phyloP scores from a whole-genome alignment of 2,329 filamentous ascomycete genomes.

The Colletotrichum sublineola region DNA sequence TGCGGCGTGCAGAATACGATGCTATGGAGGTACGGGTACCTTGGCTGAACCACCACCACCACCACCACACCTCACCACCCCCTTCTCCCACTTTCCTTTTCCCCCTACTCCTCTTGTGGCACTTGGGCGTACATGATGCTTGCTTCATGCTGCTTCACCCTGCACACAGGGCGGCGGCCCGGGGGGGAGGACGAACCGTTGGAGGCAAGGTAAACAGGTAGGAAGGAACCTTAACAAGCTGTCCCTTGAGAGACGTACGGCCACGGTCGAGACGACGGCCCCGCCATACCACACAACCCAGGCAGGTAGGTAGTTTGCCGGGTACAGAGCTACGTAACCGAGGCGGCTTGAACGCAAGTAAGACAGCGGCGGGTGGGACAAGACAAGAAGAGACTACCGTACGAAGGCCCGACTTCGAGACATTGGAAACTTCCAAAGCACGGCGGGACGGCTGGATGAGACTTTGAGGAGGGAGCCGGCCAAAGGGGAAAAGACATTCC shows the following conservation, averaged over 20 bases:
- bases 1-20: slow-evolving; percentile 20
- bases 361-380: slow-evolving; percentile 11
- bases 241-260: background rate
- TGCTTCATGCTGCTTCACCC: slow-evolving; percentile 18
- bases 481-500: slow-evolving; percentile 2
- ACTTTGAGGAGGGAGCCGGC: background rate
- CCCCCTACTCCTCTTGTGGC: slow-evolving; percentile 19
- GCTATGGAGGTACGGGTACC: slow-evolving; percentile 26
- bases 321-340: background rate
- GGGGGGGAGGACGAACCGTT: slow-evolving; percentile 17
- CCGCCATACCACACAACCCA: background rate
- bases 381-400: background rate
- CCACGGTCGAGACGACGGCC: background rate
- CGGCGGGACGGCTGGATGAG: slow-evolving; percentile 9
- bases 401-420: slow-evolving; percentile 1
- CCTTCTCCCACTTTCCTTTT: slow-evolving; percentile 25
- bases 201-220: slow-evolving; percentile 6
- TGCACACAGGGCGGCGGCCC: slow-evolving; percentile 2
- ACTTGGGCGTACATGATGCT: background rate
- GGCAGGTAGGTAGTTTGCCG: background rate
- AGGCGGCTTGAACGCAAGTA: background rate
- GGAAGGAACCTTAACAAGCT: slow-evolving; percentile 1
- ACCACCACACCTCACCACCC: background rate
- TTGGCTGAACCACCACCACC: slow-evolving; percentile 18
- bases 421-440: slow-evolving; percentile 7